Percentiles rank a stretch among this genome's conserved stretches.
These are phyloP conservation scores for Eucalyptus regnans DNA, from an alignment of 345 rosid genomes.

Conservation along the genomic window DNA sequence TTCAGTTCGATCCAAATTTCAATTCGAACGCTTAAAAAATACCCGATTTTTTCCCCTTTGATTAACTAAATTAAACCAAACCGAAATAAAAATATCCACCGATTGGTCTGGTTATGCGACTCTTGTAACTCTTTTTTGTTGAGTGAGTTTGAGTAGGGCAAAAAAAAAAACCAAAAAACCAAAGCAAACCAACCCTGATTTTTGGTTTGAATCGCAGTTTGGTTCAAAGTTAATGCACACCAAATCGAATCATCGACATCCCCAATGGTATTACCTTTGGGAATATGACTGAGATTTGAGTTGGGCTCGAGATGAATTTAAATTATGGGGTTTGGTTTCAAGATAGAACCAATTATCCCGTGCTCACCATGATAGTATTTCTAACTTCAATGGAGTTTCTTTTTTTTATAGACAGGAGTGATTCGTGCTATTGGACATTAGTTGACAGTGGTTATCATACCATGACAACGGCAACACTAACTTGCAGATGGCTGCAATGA, in stretches of 20 bases:
- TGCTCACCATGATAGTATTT: rapidly evolving
- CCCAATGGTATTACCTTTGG: neutral
- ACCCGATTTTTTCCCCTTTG: too few species aligned
- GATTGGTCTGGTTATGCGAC: neutral
- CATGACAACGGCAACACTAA: rapidly evolving
- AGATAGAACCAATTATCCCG: rapidly evolving
- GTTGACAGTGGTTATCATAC: rapidly evolving
- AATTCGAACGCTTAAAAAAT: too few species aligned
- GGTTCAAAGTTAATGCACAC: neutral
- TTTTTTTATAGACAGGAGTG: too few species aligned
- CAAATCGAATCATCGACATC: too few species aligned
- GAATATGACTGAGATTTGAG: neutral
- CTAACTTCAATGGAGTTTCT: too few species aligned
- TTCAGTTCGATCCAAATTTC: neutral
- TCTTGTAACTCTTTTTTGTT: neutral
- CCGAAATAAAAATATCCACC: too few species aligned
- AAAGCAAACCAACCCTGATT: rapidly evolving
- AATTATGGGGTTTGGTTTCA: neutral
- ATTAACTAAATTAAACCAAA: neutral
- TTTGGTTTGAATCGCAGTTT: rapidly evolving
- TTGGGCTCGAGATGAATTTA: neutral
- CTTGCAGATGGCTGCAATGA: too few species aligned
- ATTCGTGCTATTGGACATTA: too few species aligned
- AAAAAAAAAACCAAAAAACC: rapidly evolving
- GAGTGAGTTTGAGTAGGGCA: neutral